These are phyloP conservation scores for Oxalis stricta DNA, from an alignment of 441 rosid species.

Conservation along the genomic window DNA sequence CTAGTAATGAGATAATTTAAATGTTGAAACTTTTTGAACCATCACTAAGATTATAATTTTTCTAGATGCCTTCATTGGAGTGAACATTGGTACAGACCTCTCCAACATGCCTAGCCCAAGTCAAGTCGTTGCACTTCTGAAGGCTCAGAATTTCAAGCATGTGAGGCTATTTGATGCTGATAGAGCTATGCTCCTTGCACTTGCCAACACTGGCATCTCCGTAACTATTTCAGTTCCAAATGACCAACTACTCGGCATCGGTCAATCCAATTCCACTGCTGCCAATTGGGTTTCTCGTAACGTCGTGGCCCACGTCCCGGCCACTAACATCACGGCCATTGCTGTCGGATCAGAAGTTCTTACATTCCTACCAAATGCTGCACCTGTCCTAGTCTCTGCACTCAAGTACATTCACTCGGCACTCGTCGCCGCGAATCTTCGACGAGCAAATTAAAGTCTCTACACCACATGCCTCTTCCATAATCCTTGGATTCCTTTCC, in stretches of 20 bases:
- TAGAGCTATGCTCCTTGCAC: constrained; percentile 59
- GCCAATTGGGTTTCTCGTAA: constrained; percentile 92
- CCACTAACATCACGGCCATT: constrained; percentile 73
- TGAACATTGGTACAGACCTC: constrained; percentile 77
- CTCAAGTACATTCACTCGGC: constrained; percentile 72
- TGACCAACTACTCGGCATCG: constrained; percentile 82
- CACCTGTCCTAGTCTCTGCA: constrained; percentile 69
- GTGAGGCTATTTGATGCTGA: constrained; percentile 83
- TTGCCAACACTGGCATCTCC: constrained; percentile 67
- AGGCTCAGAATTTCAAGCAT: constrained; percentile 60
- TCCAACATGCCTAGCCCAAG: constrained; percentile 82
- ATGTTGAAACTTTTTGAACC: neutral
- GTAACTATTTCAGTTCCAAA: constrained; percentile 78
- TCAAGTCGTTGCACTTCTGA: constrained; percentile 70
- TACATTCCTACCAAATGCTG: constrained; percentile 54
- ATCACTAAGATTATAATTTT: neutral
- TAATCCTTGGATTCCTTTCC: constrained; percentile 91
- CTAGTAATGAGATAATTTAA: no score
- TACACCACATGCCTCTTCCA: constrained; percentile 68
- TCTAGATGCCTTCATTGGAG: constrained; percentile 75
- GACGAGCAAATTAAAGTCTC: constrained; percentile 78
- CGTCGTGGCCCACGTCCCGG: constrained; percentile 72
- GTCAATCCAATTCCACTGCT: constrained; percentile 91
- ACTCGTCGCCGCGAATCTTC: constrained; percentile 72
- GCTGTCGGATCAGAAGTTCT: constrained; percentile 83